Base-by-base conservation (phyloP, 805 yeast genomes). In the Nakazawaea populi region DNA sequence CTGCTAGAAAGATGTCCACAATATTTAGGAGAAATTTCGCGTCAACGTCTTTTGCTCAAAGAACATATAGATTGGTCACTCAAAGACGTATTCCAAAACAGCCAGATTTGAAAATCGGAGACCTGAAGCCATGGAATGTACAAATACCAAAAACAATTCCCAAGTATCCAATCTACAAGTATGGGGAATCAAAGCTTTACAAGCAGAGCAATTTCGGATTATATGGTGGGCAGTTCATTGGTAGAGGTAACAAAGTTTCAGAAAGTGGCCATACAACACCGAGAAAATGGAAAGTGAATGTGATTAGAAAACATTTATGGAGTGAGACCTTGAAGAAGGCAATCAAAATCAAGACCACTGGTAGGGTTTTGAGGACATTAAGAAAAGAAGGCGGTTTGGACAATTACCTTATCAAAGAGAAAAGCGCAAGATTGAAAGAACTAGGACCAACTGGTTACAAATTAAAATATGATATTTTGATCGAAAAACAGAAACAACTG, bases 351-450 rank as follows among this genome's bases (percentile, higher is more conserved):
- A 81, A 76, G 53, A 82, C 90, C 36, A 83, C 90, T 6, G 79
- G 97, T 5, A 79, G 84, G 53, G 97, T 90, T 5, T 75, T 94
- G 62, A 82, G 84, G 60, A 90, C 97, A 0, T 85, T 94, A 53
- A 85, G 88, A 52, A 88, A 83, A 59, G 98, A 92, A 66, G 99
- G 99, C 55, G 99, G 99, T 5, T 74, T 94, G 51, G 99, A 94
- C 64, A 83, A 83, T 56, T 94, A 94, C 64, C 68, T 94, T 54
- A 76, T 82, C 42, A 94, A 94, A 68, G 96, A 90, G 53, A 89
- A 87, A 58, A 74, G 95, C 5, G 95, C 96, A 3, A 78, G 99
- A 71, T 75, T 89, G 56, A 94, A 94, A 72, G 96, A 94, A 65
- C 72, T 94, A 62, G 99, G 99, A 0, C 85, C 91, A 49, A 74